Evolutionary conservation across 345 rosid species (phyloP).

Genomic region (Melastoma malabathricum): DNA sequence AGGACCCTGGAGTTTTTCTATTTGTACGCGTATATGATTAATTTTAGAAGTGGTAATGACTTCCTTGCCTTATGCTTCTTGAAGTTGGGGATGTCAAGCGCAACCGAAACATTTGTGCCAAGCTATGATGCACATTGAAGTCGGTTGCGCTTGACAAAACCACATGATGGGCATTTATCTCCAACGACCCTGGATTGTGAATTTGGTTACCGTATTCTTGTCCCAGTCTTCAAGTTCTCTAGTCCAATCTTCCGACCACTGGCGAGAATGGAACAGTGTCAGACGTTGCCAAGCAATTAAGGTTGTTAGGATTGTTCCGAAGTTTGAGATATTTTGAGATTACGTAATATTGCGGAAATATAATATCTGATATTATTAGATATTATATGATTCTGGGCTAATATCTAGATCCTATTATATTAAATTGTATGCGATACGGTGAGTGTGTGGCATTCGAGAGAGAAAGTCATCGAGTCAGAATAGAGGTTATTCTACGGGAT

Average conservation of each 20-base stretch:
- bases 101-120: constrained; percentile 29
- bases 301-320: too few relatives aligned
- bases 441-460: too few relatives aligned
- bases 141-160: too few relatives aligned
- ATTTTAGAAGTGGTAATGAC: not conserved
- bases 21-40: not conserved
- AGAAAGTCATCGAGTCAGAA: too few relatives aligned
- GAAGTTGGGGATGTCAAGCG: constrained; percentile 32
- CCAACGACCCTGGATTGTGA: constrained; percentile 18
- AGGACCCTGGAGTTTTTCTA: not conserved
- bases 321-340: too few relatives aligned
- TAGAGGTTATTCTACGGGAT: too few relatives aligned
- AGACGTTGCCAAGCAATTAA: constrained; percentile 2
- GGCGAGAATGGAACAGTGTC: not conserved
- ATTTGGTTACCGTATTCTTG: not conserved
- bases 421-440: too few relatives aligned
- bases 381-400: too few relatives aligned
- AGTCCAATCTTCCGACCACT: not conserved
- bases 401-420: too few relatives aligned
- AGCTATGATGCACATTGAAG: too few relatives aligned
- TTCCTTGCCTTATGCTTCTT: not conserved
- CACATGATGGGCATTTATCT: constrained; percentile 23
- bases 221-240: constrained; percentile 2
- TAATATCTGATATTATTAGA: too few relatives aligned
- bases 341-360: too few relatives aligned